Percentiles rank a stretch among this genome's conserved stretches.
Evolutionary conservation across 768 basidiomycete species (phyloP).

Genomic region (Kwoniella dendrophila): DNA sequence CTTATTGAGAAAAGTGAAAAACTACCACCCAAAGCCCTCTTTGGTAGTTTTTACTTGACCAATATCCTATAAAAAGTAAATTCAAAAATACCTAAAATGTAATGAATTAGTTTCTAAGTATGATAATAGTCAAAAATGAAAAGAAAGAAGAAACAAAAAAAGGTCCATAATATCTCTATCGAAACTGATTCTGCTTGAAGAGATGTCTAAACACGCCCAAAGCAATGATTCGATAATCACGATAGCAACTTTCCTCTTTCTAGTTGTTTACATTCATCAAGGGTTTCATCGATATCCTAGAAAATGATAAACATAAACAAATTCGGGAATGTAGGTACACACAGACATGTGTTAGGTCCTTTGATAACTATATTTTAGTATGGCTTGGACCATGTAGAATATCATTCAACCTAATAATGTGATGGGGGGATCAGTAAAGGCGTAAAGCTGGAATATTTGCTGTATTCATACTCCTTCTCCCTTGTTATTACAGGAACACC

Average conservation of each 20-base stretch:
- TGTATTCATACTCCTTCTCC: background rate
- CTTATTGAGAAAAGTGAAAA: background rate
- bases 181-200: no score
- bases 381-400: constrained; percentile 14
- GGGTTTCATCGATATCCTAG: background rate
- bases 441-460: background rate
- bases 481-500: background rate
- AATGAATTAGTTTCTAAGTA: background rate
- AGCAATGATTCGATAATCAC: no score
- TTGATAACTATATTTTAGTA: background rate
- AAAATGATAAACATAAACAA: background rate
- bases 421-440: background rate
- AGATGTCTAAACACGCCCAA: no score
- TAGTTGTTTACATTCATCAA: constrained; percentile 18
- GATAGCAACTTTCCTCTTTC: background rate
- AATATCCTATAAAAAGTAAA: background rate
- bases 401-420: constrained; percentile 14
- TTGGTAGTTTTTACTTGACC: background rate
- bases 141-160: constrained; percentile 4
- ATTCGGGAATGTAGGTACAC: background rate
- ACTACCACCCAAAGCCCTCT: constrained; percentile 12
- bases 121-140: background rate
- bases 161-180: no score
- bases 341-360: constrained; percentile 5
- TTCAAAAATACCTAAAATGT: background rate